Evolutionary conservation across 352 stramenopile species (phyloP), one percentile per base, ranked within the genome.

Genomic region (Blastocystis sp.): DNA sequence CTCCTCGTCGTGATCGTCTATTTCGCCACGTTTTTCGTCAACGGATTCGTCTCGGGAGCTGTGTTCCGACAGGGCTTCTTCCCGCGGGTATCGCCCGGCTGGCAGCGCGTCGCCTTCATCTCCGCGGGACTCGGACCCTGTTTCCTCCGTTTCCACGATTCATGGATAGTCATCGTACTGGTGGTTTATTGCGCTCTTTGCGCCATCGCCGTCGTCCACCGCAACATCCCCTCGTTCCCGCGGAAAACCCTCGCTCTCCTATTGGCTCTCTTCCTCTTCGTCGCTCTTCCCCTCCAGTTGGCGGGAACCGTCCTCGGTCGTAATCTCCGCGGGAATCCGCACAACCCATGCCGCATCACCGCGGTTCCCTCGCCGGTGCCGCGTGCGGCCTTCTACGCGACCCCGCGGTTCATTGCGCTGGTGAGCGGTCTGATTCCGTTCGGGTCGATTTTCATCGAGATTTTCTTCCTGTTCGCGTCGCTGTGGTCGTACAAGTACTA

Each of bases 401-500:
- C 90, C 44, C 91, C 91, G 29, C 73, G 73, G 69, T 91, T 96
- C 67, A 90, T 98, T 84, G 95, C 97, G 57, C 88, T 93, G 32
- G 88, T 97, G 24, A 97, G 94, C 44, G 96, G 96, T 27, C 91
- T 98, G 24, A 89, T 99, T 14, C 96, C 94, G 54, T 99, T 98
- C 76, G 96, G 95, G 46, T 97, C 92, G 57, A 98, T 99, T 89
- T 99, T 99, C 88, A 98, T 99, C 88, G 96, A 99, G 90, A 97
- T 99, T 89, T 99, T 98, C 90, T 99, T 98, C 91, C 97, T 99
- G 87, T 97, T 99, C 88, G 97, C 96, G 7, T 97, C 94, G 48
- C 96, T 99, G 85, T 99, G 96, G 96, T 97, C 97, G 89, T 99
- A 98, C 93, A 98, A 98, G 90, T 98, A 98, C 89, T 99, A 99